Conservation (phyloP, 257 asterid genomes). For the Solanum habrochaites region DNA sequence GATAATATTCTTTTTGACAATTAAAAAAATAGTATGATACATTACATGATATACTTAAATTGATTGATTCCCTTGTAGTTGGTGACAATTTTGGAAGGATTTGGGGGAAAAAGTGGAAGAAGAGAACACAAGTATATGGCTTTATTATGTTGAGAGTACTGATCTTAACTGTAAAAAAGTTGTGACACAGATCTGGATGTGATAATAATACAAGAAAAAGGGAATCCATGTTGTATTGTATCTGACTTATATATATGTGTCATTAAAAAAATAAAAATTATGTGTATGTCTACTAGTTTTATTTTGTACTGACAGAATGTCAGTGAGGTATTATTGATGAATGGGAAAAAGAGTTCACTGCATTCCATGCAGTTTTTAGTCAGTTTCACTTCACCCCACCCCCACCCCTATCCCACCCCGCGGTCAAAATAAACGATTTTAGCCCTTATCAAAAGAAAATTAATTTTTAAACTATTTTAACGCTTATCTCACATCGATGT, state of each 20-base stretch:
- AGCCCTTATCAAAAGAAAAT: background rate
- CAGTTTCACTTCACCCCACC: background rate
- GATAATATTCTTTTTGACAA: slow-evolving; percentile 47
- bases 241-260: slow-evolving; percentile 31
- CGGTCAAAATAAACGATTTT: background rate
- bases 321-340: slow-evolving; percentile 44
- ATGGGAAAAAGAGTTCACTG: slow-evolving; percentile 25
- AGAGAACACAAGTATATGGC: slow-evolving; percentile 51
- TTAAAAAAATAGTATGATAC: slow-evolving; percentile 19
- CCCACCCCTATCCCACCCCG: background rate
- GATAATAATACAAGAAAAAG: slow-evolving; percentile 42
- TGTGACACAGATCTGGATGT: slow-evolving; percentile 1
- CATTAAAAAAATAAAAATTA: slow-evolving; percentile 8
- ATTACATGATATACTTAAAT: slow-evolving; percentile 36
- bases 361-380: slow-evolving; percentile 21
- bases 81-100: slow-evolving; percentile 90
- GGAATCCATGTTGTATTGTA: slow-evolving; percentile 71
- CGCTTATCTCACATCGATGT: background rate
- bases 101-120: slow-evolving; percentile 36
- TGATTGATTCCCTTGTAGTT: slow-evolving; percentile 69
- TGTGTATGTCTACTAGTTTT: slow-evolving; percentile 7
- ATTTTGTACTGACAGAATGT: slow-evolving; percentile 15
- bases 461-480: background rate
- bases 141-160: slow-evolving; percentile 7
- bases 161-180: background rate